A percentile compares a stretch with the other conserved stretches of the same genome.
Evolutionary conservation across 768 basidiomycete genomes (phyloP).

Genomic region (Rhodotorula kratochvilovae): DNA sequence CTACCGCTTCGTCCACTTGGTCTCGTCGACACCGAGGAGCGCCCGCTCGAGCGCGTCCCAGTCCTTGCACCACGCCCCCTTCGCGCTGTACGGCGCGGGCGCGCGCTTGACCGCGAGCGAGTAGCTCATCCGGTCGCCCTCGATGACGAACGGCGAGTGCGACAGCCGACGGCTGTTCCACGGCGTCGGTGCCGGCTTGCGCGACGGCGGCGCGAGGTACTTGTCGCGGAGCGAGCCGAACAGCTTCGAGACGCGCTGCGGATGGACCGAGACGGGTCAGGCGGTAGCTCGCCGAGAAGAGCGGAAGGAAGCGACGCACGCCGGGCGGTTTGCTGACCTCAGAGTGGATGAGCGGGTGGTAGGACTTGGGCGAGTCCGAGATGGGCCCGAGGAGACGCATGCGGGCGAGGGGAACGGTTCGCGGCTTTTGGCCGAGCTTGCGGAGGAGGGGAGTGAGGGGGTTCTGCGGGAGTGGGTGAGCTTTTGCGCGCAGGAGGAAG

Average conservation of each 20-base stretch:
- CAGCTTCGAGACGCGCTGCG: background rate
- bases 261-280: background rate
- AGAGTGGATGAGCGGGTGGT: slow-evolving; percentile 16
- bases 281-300: no score
- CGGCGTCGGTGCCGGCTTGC: background rate
- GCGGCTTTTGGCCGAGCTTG: background rate
- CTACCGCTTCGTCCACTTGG: slow-evolving; percentile 11
- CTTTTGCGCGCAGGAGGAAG: no score
- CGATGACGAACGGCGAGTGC: slow-evolving; percentile 30
- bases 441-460: slow-evolving; percentile 10
- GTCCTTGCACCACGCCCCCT: slow-evolving; percentile 30
- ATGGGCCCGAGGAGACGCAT: slow-evolving; percentile 28
- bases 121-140: slow-evolving; percentile 21
- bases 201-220: background rate
- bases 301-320: background rate
- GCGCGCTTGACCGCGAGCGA: slow-evolving; percentile 25
- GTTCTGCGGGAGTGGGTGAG: background rate
- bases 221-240: background rate
- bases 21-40: slow-evolving; percentile 18
- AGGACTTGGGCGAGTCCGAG: slow-evolving; percentile 4
- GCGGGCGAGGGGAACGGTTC: slow-evolving; percentile 1
- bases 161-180: slow-evolving; percentile 8
- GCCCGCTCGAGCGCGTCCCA: slow-evolving; percentile 36
- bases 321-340: background rate
- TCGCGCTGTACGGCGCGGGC: background rate